Base-by-base conservation (phyloP, 2,329 filamentous ascomycete species). In the Aspergillus japonicus region DNA sequence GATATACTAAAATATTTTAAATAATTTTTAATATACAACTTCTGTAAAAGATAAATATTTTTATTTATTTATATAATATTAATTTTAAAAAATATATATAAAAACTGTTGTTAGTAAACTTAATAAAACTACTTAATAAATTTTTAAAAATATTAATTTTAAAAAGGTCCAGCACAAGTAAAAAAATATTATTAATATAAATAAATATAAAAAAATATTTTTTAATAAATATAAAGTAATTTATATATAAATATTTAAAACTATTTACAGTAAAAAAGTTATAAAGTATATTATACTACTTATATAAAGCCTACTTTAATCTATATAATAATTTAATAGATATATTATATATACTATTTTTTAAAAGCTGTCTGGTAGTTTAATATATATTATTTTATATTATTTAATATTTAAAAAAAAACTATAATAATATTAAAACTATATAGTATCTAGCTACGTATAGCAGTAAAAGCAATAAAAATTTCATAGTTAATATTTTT, bases 241-340 rank as follows among this genome's bases (percentile, higher is more conserved):
- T 19, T 51, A 51, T 51, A 51, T 51, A 51, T 19, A 51, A 33
- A 33, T 51, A 51, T n/a, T 51, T 35, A 35, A 51, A 51, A 6
- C 16, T 33, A 19, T 31, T 19, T 26, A 21, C 47, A 47, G 21
- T 33, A 33, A 51, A n/a, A 21, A 51, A 35, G n/a, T n/a, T n/a
- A n/a, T n/a, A n/a, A n/a, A n/a, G n/a, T n/a, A n/a, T n/a, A n/a
- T n/a, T n/a, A n/a, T n/a, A n/a, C n/a, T n/a, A n/a, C n/a, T n/a
- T n/a, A n/a, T n/a, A n/a, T n/a, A n/a, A n/a, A n/a, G n/a, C n/a
- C n/a, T n/a, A n/a, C n/a, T n/a, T n/a, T n/a, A n/a, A n/a, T n/a
- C n/a, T n/a, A n/a, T n/a, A n/a, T n/a, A n/a, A n/a, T n/a, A n/a
- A n/a, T n/a, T n/a, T n/a, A n/a, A n/a, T n/a, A n/a, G n/a, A n/a